A percentile compares a stretch with the other conserved stretches of the same genome.
phyloP scores from a whole-genome alignment of 345 rosid species.

The Pistacia integerrima region DNA sequence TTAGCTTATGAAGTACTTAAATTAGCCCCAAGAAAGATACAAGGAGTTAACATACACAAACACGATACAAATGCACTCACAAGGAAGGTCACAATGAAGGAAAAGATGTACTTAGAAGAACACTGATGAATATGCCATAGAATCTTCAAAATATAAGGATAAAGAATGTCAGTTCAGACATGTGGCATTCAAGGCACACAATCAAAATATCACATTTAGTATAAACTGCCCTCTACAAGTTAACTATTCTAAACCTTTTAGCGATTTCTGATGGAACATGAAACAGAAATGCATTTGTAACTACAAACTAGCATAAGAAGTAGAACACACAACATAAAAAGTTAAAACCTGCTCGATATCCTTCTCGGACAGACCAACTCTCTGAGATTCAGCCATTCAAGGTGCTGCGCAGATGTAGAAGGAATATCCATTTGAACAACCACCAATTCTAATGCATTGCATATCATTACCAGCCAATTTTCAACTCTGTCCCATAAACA shows the following conservation, averaged over 20 bases:
- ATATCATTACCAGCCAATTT: slow-evolving; percentile 20
- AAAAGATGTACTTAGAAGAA: slow-evolving; percentile 5
- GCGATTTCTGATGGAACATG: background rate
- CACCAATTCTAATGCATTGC: slow-evolving; percentile 25
- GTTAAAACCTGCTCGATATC: slow-evolving; percentile 73
- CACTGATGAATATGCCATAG: background rate
- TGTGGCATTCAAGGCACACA: background rate
- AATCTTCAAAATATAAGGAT: background rate
- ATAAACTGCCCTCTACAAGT: no score
- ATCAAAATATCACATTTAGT: background rate
- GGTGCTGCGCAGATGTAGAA: slow-evolving; percentile 35
- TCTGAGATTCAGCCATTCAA: slow-evolving; percentile 83
- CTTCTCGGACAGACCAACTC: slow-evolving; percentile 66
- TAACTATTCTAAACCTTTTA: background rate
- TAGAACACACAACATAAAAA: background rate
- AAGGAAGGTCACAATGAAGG: background rate
- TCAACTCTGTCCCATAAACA: slow-evolving; percentile 33
- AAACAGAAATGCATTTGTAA: background rate
- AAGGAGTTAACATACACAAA: background rate
- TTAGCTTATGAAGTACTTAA: background rate
- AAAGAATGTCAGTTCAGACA: background rate
- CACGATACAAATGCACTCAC: background rate
- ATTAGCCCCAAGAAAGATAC: background rate
- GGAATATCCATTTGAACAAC: slow-evolving; percentile 57
- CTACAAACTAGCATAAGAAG: slow-evolving; percentile 10